These are phyloP conservation scores for Colletotrichum tofieldiae DNA, from an alignment of 2,329 filamentous ascomycete species.

Conservation along the genomic window DNA sequence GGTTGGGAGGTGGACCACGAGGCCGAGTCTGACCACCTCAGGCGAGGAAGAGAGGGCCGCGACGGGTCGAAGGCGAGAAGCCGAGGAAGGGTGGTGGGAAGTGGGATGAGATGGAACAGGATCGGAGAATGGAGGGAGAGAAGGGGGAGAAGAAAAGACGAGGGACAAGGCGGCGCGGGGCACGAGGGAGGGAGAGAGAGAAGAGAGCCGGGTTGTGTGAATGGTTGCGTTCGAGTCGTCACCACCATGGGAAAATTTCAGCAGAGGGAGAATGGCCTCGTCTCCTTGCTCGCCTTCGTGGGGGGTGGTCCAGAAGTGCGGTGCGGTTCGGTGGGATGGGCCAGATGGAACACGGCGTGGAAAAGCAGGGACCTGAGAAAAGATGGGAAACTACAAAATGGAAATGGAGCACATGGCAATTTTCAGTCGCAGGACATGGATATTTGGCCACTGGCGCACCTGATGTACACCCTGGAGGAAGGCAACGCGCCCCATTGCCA, in stretches of 20 bases:
- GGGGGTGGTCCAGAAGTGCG: neutral
- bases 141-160: neutral
- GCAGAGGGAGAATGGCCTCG: neutral
- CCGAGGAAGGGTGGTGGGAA: neutral
- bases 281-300: neutral
- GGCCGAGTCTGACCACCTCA: neutral
- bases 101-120: conserved; percentile 2
- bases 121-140: neutral
- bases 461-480: conserved; percentile 1
- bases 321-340: neutral
- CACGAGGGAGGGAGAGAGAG: conserved; percentile 1
- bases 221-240: conserved; percentile 3
- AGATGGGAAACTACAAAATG: conserved; percentile 42
- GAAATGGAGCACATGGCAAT: conserved; percentile 42
- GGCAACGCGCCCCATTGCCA: neutral
- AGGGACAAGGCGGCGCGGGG: neutral
- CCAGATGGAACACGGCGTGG: neutral
- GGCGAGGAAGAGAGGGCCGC: neutral
- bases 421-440: conserved; percentile 31
- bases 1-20: neutral
- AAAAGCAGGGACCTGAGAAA: conserved; percentile 20
- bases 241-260: neutral
- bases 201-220: neutral
- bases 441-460: neutral
- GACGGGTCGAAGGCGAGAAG: neutral